Base-by-base conservation (phyloP, 2,329 filamentous ascomycete genomes). In the Penicillium polonicum region DNA sequence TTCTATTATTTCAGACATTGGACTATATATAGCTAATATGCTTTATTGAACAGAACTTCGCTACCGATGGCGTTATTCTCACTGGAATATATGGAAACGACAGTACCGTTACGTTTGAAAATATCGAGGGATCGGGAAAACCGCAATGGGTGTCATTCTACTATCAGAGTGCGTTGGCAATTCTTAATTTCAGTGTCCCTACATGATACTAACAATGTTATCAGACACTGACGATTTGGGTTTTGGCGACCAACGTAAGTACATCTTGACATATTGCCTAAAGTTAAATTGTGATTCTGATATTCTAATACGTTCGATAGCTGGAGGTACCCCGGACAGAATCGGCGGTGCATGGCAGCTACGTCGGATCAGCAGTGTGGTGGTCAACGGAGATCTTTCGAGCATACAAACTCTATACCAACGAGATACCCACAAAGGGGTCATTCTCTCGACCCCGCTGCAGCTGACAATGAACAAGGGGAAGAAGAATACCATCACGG, bases 311-410 rank as follows among this genome's bases (percentile, higher is more conserved):
- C 25, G 4, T 17, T 19, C 19, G 21, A 48, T 52, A 70, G 69
- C 85, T 2, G 80, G 79, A 43, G 85, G 84, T 6, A 72, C 74
- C 0, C 85, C 85, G 0, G 84, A 87, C 65, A 80, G 85, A 7
- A 85, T 87, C 54, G 81, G 81, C 5, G 84, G 85, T 0, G 71
- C 76, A 0, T 87, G 84, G 84, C 82, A 85, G 59, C 72, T 87
- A 6, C 79, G 84, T 5, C 79, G 85, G 10, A 82, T 87, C 55
- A 81, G 80, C 64, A 85, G 84, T 48, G 84, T 87, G 2, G 74
- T 85, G 0, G 82, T 87, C 2, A 87, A 85, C 59, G 80, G 77
- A 3, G 75, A 79, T 50, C 78, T 73, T 0, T 74, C 81, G 46
- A 75, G 78, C 27, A 74, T 83, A 3, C 74, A 83, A 60, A 80